Evolutionary conservation across 2,329 filamentous ascomycete genomes (phyloP).

Genomic region (Alternaria sp.): DNA sequence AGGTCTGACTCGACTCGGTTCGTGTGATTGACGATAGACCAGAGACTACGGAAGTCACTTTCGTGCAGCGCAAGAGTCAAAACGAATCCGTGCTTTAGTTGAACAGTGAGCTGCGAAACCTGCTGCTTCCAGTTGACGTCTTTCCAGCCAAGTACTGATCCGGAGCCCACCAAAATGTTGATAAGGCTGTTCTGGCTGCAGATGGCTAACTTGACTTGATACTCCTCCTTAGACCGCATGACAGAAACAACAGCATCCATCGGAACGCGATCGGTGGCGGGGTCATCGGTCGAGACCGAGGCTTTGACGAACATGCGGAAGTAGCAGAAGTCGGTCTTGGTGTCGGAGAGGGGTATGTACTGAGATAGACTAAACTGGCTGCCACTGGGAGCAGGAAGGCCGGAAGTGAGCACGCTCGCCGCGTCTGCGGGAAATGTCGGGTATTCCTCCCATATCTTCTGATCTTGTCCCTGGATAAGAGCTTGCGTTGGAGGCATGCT

Average conservation of each 20-base stretch:
- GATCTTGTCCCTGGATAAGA: conserved; percentile 79
- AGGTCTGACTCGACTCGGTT: conserved; percentile 76
- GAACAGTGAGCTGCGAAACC: conserved; percentile 69
- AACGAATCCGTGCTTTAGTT: conserved; percentile 76
- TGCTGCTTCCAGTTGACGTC: conserved; percentile 81
- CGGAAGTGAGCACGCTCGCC: conserved; percentile 65
- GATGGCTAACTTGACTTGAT: conserved; percentile 73
- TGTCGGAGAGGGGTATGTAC: conserved; percentile 79
- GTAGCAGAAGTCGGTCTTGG: conserved; percentile 75
- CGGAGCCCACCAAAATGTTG: conserved; percentile 74
- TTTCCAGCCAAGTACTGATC: conserved; percentile 75
- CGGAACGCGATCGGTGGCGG: conserved; percentile 68
- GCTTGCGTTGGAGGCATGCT: conserved; percentile 70
- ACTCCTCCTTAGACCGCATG: conserved; percentile 71
- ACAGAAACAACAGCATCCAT: conserved; percentile 80
- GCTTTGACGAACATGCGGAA: conserved; percentile 77
- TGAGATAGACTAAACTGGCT: conserved; percentile 64
- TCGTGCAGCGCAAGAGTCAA: conserved; percentile 74
- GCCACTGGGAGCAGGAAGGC: conserved; percentile 45
- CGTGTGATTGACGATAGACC: conserved; percentile 86
- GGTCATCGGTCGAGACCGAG: conserved; percentile 74
- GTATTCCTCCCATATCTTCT: conserved; percentile 81
- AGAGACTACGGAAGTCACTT: conserved; percentile 78
- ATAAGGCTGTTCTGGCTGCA: conserved; percentile 81
- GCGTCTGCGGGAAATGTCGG: conserved; percentile 76